A percentile compares a stretch with the other conserved stretches of the same genome.
These are phyloP conservation scores for Amanita brunnescens DNA, from an alignment of 768 basidiomycete species.

Conservation along the genomic window DNA sequence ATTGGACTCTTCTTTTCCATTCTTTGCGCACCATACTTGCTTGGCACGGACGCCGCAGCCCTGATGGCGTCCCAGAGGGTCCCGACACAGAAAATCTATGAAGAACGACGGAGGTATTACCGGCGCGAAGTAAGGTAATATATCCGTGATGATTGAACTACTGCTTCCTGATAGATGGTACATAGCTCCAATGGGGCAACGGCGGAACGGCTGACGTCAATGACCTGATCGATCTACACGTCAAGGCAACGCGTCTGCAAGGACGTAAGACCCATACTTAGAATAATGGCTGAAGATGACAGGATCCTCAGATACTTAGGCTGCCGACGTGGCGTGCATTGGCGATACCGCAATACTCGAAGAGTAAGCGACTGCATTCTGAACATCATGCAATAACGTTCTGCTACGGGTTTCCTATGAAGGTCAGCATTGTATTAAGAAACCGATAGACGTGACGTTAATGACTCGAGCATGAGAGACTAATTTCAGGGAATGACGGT, in stretches of 20 bases:
- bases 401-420: not conserved
- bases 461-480: not conserved
- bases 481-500: slow-evolving; percentile 1
- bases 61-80: not conserved
- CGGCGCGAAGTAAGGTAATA: not conserved
- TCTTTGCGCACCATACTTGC: not conserved
- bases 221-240: not conserved
- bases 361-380: too few species aligned
- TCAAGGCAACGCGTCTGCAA: too few species aligned
- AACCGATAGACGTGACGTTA: not conserved
- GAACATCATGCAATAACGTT: not conserved
- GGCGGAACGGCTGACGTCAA: slow-evolving; percentile 1
- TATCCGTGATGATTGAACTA: not conserved
- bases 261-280: too few species aligned
- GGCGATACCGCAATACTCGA: too few species aligned
- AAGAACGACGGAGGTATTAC: not conserved
- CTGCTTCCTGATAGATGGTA: not conserved
- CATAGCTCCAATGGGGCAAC: not conserved
- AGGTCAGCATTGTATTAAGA: not conserved
- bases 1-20: not conserved
- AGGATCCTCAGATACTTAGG: too few species aligned
- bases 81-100: not conserved
- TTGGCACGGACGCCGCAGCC: not conserved
- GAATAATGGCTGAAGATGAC: too few species aligned
- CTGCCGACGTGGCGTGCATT: too few species aligned